A percentile compares a stretch with the other conserved stretches of the same genome.
Evolutionary conservation across 306 rosid genomes (phyloP).

Genomic region (Castanea crenata): DNA sequence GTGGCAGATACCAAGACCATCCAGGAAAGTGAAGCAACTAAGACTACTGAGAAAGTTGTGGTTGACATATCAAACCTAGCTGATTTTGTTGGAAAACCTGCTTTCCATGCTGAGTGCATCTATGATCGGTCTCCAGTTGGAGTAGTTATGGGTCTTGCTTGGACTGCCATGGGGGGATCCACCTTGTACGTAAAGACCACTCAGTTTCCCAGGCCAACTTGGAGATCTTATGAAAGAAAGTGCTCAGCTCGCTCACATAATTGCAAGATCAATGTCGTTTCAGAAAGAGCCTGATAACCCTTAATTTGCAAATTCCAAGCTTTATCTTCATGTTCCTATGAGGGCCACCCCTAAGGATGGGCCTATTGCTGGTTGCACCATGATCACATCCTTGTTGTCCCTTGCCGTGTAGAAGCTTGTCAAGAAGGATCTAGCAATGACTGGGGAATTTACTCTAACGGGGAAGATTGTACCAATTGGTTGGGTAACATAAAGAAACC

Average conservation of each 20-base stretch:
- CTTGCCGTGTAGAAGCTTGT: conserved; percentile 86
- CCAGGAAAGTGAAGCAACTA: conserved; percentile 34
- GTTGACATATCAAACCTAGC: conserved; percentile 57
- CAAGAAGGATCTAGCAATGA: conserved; percentile 94
- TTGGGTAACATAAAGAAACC: conserved; percentile 62
- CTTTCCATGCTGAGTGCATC: conserved; percentile 91
- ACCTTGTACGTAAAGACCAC: conserved; percentile 90
- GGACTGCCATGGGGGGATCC: conserved; percentile 99
- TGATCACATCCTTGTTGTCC: conserved; percentile 90
- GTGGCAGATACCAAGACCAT: conserved; percentile 33
- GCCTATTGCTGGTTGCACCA: conserved; percentile 98
- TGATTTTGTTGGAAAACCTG: conserved; percentile 91
- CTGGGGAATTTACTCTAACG: conserved; percentile 95
- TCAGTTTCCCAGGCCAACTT: conserved; percentile 75
- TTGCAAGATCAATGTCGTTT: conserved; percentile 62
- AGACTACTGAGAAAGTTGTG: conserved; percentile 45
- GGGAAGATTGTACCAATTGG: conserved; percentile 98
- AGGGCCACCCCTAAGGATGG: conserved; percentile 99
- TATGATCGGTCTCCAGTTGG: conserved; percentile 80
- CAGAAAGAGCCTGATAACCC: conserved; percentile 56
- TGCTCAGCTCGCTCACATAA: conserved; percentile 96
- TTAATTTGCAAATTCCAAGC: conserved; percentile 74
- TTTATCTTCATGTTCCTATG: conserved; percentile 95
- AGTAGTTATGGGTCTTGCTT: conserved; percentile 98
- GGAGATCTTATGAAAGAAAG: conserved; percentile 99